These are phyloP conservation scores for Septoria linicola DNA, from an alignment of 2,329 filamentous ascomycete genomes.

Conservation along the genomic window DNA sequence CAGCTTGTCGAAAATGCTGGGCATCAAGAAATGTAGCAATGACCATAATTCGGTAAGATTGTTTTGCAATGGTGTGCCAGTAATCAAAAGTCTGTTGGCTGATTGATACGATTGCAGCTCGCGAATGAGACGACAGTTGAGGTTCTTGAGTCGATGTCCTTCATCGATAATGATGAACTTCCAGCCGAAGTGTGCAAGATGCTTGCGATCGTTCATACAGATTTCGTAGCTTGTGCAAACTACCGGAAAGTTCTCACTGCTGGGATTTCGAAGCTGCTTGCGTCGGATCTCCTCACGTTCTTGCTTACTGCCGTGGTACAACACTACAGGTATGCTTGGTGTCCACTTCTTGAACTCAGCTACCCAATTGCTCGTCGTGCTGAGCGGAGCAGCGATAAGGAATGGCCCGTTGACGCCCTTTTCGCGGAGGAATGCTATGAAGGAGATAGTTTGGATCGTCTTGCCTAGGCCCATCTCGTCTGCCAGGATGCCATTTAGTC, in stretches of 20 bases:
- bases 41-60: slow-evolving; percentile 96
- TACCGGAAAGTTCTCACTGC: slow-evolving; percentile 74
- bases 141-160: slow-evolving; percentile 95
- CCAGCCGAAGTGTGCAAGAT: slow-evolving; percentile 82
- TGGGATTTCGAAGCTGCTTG: slow-evolving; percentile 68
- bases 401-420: slow-evolving; percentile 87
- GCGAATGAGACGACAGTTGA: slow-evolving; percentile 86
- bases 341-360: slow-evolving; percentile 92
- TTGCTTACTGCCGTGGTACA: slow-evolving; percentile 84
- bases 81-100: slow-evolving; percentile 86
- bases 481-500: slow-evolving; percentile 84
- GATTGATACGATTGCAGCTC: slow-evolving; percentile 86
- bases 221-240: slow-evolving; percentile 97
- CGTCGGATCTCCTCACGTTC: slow-evolving; percentile 74
- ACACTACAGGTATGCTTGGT: slow-evolving; percentile 78
- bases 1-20: slow-evolving; percentile 88
- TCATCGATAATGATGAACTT: slow-evolving; percentile 98
- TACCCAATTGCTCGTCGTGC: slow-evolving; percentile 93
- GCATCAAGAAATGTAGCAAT: slow-evolving; percentile 85
- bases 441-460: slow-evolving; percentile 84
- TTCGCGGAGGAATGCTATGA: slow-evolving; percentile 83
- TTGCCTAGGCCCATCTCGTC: slow-evolving; percentile 96
- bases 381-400: slow-evolving; percentile 83
- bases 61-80: slow-evolving; percentile 92
- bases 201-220: slow-evolving; percentile 83